Percentiles rank a stretch among this genome's conserved stretches.
Evolutionary conservation across 352 stramenopile species (phyloP).

Genomic region (Globisporangium takayamanum): DNA sequence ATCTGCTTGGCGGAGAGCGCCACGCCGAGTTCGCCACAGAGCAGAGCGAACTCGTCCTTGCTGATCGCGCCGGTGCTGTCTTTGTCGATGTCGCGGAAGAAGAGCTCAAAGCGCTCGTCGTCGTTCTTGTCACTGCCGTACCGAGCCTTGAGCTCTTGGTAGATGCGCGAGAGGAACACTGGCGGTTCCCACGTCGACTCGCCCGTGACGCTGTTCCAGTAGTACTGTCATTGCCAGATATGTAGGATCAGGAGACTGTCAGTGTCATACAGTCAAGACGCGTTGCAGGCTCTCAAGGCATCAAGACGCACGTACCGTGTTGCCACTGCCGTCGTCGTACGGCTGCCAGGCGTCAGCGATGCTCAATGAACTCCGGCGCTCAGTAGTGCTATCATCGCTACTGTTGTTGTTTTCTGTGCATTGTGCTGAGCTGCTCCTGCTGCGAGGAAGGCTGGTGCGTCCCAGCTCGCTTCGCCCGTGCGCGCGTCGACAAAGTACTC

Average conservation of each 20-base stretch:
- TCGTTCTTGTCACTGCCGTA: constrained; percentile 46
- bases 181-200: constrained; percentile 63
- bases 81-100: constrained; percentile 57
- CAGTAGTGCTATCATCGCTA: constrained; percentile 1
- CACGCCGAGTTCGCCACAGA: constrained; percentile 69
- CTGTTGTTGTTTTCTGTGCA: background rate
- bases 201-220: constrained; percentile 59
- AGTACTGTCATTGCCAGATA: constrained; percentile 33
- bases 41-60: constrained; percentile 48
- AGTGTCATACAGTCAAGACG: background rate
- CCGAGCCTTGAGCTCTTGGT: constrained; percentile 40
- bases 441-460: constrained; percentile 24
- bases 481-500: constrained; percentile 59
- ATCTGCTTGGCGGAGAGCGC: constrained; percentile 52
- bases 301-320: constrained; percentile 30
- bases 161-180: constrained; percentile 43
- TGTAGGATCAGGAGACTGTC: too few relatives aligned
- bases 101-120: constrained; percentile 54
- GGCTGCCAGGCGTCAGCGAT: constrained; percentile 35
- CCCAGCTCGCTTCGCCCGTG: constrained; percentile 58
- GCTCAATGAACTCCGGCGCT: background rate
- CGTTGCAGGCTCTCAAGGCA: background rate
- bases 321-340: constrained; percentile 52
- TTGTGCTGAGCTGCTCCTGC: constrained; percentile 6
- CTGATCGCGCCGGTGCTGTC: constrained; percentile 57